Conservation (phyloP, 495 filamentous ascomycete species). For the Lasiosphaeria ovina region DNA sequence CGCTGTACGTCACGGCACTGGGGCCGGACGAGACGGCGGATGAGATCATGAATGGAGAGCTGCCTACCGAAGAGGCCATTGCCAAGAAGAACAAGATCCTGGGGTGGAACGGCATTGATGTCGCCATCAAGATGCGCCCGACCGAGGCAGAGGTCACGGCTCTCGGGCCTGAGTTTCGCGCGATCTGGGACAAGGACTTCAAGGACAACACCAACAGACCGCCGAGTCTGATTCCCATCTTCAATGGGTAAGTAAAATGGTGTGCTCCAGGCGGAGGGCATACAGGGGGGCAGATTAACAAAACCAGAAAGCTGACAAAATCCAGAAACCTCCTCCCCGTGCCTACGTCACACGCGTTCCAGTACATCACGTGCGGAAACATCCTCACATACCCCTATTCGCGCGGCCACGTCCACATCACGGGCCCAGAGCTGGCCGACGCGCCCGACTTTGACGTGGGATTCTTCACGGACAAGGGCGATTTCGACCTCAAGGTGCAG, state of each 20-base stretch:
- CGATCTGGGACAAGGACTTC: conserved; percentile 47
- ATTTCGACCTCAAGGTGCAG: conserved; percentile 44
- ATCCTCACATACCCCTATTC: conserved; percentile 55
- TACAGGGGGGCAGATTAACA: too few relatives aligned
- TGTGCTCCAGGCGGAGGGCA: conserved; percentile 10
- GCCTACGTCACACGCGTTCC: conserved; percentile 3
- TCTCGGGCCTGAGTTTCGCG: conserved; percentile 42
- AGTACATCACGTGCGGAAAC: conserved; percentile 26
- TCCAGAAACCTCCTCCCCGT: background rate
- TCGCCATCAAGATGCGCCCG: conserved; percentile 42
- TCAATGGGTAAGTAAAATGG: conserved; percentile 25
- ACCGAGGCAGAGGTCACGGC: conserved; percentile 39
- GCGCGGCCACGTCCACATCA: conserved; percentile 57
- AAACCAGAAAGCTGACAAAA: background rate
- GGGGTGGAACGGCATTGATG: conserved; percentile 49
- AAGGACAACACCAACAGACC: conserved; percentile 37
- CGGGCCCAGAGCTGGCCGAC: conserved; percentile 31
- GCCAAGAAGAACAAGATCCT: conserved; percentile 31
- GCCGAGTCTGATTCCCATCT: conserved; percentile 33
- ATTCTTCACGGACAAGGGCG: conserved; percentile 41
- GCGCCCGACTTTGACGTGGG: conserved; percentile 41
- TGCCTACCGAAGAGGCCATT: conserved; percentile 23
- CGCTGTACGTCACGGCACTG: conserved; percentile 31
- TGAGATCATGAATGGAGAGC: conserved; percentile 23
- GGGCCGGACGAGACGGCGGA: conserved; percentile 38